These are phyloP conservation scores for Aspergillus proliferans DNA, from an alignment of 2,329 filamentous ascomycete genomes.

Conservation along the genomic window DNA sequence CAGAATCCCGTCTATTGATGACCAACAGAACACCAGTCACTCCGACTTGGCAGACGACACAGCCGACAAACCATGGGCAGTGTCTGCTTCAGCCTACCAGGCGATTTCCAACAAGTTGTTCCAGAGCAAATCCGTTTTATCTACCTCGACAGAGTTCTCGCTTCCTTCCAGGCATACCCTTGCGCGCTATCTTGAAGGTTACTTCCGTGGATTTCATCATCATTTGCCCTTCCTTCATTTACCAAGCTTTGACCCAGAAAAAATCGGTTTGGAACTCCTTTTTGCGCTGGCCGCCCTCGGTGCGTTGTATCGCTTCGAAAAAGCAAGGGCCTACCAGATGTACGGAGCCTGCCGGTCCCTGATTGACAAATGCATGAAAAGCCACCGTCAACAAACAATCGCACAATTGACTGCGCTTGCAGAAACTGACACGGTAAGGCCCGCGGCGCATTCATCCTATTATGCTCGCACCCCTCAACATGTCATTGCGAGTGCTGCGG, in stretches of 20 bases:
- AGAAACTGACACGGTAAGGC: no score
- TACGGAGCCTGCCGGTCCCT: slow-evolving; percentile 1
- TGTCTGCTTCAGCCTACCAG: neutral
- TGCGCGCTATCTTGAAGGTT: slow-evolving; percentile 61
- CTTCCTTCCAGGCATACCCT: slow-evolving; percentile 62
- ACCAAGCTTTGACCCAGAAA: slow-evolving; percentile 54
- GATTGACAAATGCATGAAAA: neutral
- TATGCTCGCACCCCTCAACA: no score
- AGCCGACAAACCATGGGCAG: neutral
- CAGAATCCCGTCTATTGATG: neutral
- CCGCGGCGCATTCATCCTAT: no score
- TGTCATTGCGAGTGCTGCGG: neutral
- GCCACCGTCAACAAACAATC: neutral
- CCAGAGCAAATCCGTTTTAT: neutral
- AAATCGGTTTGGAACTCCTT: slow-evolving; percentile 57
- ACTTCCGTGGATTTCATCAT: slow-evolving; percentile 57
- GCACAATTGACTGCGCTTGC: neutral
- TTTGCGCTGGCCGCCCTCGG: slow-evolving; percentile 59
- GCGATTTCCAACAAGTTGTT: neutral
- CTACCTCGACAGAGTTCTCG: slow-evolving; percentile 38
- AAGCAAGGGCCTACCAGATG: slow-evolving; percentile 5
- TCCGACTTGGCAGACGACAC: neutral
- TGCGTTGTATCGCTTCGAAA: slow-evolving; percentile 40
- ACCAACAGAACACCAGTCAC: neutral
- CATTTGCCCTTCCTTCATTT: slow-evolving; percentile 58